Base-by-base conservation (phyloP, 129 eudicot genomes). In the Solidago caesia region DNA sequence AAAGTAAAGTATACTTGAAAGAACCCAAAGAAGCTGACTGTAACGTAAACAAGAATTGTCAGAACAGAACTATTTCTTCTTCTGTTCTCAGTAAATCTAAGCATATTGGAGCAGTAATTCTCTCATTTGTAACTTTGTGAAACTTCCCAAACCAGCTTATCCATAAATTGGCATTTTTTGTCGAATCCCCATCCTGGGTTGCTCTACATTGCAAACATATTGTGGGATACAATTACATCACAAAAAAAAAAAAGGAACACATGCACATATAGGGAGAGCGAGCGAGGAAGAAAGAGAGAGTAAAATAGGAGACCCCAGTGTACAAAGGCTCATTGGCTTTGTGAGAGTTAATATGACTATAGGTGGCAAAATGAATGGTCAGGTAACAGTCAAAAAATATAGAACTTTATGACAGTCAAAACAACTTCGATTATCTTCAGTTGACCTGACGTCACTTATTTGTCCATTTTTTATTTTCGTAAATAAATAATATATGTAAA, bases 131-230 rank as follows among this genome's bases (percentile, higher is more conserved):
- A 85, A 16, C 77, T 85, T 85, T 86, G 82, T 33, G 96, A 86
- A 63, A 82, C 89, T 77, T 88, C 96, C 80, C 67, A 41, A 45
- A 87, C 91, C 33, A 94, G 82, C 88, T 86, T 94, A 75, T 91
- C 93, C 98, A 94, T 88, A 78, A 90, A 91, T 63, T 85, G 87
- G 80, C 88, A 91, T 88, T 94, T 94, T 84, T 80, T 85, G 77
- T 91, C 82, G 33, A 88, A 90, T 72, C 96, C 96, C 98, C 98
- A 94, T 4, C 98, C 97, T 33, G 97, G 97, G 87, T 94, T 94
- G 88, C 97, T 91, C 98, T 91, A 90, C 88, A 88, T 33, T 64
- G 48, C 48, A 48, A 39, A 71, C 15, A 64, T 79, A 43, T 51
- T 42, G 70, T 4, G 1, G 39, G 14, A 66, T 66, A 66, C 41